Evolutionary conservation across 352 stramenopile species (phyloP).

Genomic region (Phytopythium sindhum): DNA sequence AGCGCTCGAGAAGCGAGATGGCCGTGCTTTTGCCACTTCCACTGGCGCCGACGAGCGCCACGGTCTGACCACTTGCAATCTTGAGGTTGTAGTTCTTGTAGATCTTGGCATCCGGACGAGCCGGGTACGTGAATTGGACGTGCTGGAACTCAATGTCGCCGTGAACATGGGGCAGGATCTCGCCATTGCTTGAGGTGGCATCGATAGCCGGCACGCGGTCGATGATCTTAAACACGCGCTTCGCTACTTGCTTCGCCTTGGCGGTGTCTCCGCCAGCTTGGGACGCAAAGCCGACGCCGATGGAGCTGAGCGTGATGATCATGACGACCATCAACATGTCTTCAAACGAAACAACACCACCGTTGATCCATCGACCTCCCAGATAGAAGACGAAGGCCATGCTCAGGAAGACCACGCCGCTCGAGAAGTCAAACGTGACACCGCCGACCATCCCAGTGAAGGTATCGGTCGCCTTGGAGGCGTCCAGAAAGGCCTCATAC

Average conservation of each 20-base stretch:
- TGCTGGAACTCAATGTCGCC: constrained; percentile 42
- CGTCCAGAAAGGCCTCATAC: constrained; percentile 22
- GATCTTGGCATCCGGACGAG: constrained; percentile 43
- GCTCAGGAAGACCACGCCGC: constrained; percentile 51
- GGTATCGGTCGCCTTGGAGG: constrained; percentile 19
- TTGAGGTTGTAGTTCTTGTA: constrained; percentile 69
- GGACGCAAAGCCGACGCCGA: constrained; percentile 24
- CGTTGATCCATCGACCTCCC: constrained; percentile 34
- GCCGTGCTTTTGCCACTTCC: constrained; percentile 86
- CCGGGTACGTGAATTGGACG: constrained; percentile 58
- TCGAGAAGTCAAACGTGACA: constrained; percentile 40
- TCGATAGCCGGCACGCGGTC: constrained; percentile 40
- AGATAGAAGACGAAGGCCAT: constrained; percentile 71
- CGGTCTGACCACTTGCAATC: constrained; percentile 46
- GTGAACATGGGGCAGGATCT: neutral
- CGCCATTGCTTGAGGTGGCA: constrained; percentile 33
- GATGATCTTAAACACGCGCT: constrained; percentile 53
- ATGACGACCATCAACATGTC: constrained; percentile 73
- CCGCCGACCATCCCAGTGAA: constrained; percentile 40
- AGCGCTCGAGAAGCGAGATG: constrained; percentile 69
- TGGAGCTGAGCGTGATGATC: constrained; percentile 38
- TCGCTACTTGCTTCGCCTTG: constrained; percentile 21
- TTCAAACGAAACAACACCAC: constrained; percentile 55
- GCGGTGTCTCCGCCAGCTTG: constrained; percentile 14
- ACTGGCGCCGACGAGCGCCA: constrained; percentile 83